Evolutionary conservation across 2,329 filamentous ascomycete species (phyloP).

Genomic region (Phialophora verrucosa): DNA sequence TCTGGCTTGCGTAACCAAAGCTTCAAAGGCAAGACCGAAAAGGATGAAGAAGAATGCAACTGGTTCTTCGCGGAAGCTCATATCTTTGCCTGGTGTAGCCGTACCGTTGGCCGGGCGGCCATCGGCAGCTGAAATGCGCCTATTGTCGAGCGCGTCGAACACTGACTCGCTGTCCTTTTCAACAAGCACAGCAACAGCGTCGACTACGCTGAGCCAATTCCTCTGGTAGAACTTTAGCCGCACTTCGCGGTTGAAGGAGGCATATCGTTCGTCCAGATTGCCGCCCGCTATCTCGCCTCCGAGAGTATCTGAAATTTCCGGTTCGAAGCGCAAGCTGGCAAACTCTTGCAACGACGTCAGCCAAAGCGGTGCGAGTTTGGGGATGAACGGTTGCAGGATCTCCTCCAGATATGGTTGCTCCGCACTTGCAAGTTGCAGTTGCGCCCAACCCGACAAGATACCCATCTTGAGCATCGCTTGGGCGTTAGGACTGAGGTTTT

Average conservation of each 20-base stretch:
- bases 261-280: slow-evolving; percentile 91
- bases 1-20: slow-evolving; percentile 79
- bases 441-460: slow-evolving; percentile 95
- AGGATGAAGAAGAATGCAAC: slow-evolving; percentile 99
- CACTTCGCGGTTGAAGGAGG: slow-evolving; percentile 91
- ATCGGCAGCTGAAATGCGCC: slow-evolving; percentile 53
- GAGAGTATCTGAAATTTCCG: slow-evolving; percentile 90
- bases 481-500: slow-evolving; percentile 90
- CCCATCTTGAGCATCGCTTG: slow-evolving; percentile 99
- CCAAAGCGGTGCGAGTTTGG: slow-evolving; percentile 89
- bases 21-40: slow-evolving; percentile 95
- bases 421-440: slow-evolving; percentile 90
- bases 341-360: slow-evolving; percentile 91
- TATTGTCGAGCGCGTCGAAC: slow-evolving; percentile 93
- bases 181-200: slow-evolving; percentile 95
- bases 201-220: slow-evolving; percentile 93
- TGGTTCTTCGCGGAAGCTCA: slow-evolving; percentile 97
- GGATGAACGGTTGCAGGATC: slow-evolving; percentile 88
- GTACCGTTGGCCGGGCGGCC: slow-evolving; percentile 29
- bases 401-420: slow-evolving; percentile 89
- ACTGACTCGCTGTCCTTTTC: slow-evolving; percentile 98
- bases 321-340: slow-evolving; percentile 90
- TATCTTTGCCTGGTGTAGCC: slow-evolving; percentile 64
- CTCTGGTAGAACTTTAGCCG: slow-evolving; percentile 95
- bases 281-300: slow-evolving; percentile 81